These are phyloP conservation scores for Thuja plicata DNA, from an alignment of 83 land plant species.

Conservation along the genomic window DNA sequence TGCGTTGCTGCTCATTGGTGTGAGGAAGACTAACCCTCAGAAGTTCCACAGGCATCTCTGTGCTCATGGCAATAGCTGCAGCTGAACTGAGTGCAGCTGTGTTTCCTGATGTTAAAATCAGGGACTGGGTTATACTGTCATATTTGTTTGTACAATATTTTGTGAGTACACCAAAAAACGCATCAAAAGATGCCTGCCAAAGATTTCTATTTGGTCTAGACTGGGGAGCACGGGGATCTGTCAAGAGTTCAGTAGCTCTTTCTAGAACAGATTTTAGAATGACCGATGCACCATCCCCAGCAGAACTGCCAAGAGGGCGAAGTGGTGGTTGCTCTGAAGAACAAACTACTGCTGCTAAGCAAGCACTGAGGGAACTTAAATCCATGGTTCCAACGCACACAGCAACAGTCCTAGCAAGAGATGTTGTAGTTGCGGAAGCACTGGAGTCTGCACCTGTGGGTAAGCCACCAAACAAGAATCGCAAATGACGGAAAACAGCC, in stretches of 20 bases:
- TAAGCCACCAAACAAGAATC: constrained; percentile 73
- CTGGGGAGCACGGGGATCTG: constrained; percentile 51
- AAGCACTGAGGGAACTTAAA: constrained; percentile 71
- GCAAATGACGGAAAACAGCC: constrained; percentile 92
- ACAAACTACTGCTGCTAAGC: constrained; percentile 85
- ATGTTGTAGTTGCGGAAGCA: constrained; percentile 49
- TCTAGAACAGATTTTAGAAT: constrained; percentile 74
- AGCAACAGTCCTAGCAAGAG: constrained; percentile 63
- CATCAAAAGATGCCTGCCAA: constrained; percentile 93
- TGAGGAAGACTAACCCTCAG: constrained; percentile 90
- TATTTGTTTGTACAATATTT: constrained; percentile 82
- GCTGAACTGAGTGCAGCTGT: constrained; percentile 44
- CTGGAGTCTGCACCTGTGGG: constrained; percentile 51
- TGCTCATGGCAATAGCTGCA: constrained; percentile 68
- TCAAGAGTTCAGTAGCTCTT: constrained; percentile 74
- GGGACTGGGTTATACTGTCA: constrained; percentile 75
- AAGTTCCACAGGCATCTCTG: constrained; percentile 91
- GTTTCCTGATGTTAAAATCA: constrained; percentile 44
- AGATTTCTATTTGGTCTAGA: constrained; percentile 48
- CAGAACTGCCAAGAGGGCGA: constrained; percentile 77
- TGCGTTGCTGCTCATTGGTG: constrained; percentile 79
- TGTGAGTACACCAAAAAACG: constrained; percentile 71
- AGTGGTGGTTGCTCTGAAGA: constrained; percentile 91
- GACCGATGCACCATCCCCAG: constrained; percentile 95
- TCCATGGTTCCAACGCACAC: constrained; percentile 65